Evolutionary conservation across 805 yeast genomes (phyloP).

Genomic region (Isabelozyma heimii): DNA sequence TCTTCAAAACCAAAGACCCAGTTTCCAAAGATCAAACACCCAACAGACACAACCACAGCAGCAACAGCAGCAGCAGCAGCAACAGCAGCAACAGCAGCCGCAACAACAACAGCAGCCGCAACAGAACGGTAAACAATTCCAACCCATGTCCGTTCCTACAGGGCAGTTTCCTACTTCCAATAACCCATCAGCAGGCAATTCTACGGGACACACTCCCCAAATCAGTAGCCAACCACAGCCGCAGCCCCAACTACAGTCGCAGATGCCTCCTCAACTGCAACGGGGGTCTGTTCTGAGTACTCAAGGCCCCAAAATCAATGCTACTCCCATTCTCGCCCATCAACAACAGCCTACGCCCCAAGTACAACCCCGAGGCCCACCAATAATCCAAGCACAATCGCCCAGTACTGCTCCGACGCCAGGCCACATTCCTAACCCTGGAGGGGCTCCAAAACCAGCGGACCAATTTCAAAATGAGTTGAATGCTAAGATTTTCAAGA

Average conservation of each 20-base stretch:
- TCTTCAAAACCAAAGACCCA: neutral
- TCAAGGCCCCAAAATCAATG: conserved; percentile 6
- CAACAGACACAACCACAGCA: conserved; percentile 6
- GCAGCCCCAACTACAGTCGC: conserved; percentile 1
- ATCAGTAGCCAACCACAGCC: conserved; percentile 22
- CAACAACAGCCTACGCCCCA: conserved; percentile 19
- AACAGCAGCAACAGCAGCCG: conserved; percentile 20
- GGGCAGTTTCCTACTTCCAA: conserved; percentile 17
- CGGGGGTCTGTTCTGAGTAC: neutral
- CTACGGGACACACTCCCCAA: conserved; percentile 30
- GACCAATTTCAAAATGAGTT: conserved; percentile 21
- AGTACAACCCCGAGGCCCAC: conserved; percentile 12
- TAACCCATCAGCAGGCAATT: conserved; percentile 12
- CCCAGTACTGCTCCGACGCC: neutral
- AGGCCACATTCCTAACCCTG: neutral
- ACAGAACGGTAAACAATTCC: conserved; percentile 4
- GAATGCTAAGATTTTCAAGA: conserved; percentile 32
- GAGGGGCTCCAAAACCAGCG: neutral
- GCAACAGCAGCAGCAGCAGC: conserved; percentile 8
- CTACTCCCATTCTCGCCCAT: conserved; percentile 22
- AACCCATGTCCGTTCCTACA: conserved; percentile 16
- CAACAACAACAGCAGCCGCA: conserved; percentile 13
- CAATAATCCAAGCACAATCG: conserved; percentile 1
- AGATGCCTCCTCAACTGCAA: neutral
- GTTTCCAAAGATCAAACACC: neutral